Conservation (phyloP, 768 basidiomycete species). For the Phanerochaete carnosa region DNA sequence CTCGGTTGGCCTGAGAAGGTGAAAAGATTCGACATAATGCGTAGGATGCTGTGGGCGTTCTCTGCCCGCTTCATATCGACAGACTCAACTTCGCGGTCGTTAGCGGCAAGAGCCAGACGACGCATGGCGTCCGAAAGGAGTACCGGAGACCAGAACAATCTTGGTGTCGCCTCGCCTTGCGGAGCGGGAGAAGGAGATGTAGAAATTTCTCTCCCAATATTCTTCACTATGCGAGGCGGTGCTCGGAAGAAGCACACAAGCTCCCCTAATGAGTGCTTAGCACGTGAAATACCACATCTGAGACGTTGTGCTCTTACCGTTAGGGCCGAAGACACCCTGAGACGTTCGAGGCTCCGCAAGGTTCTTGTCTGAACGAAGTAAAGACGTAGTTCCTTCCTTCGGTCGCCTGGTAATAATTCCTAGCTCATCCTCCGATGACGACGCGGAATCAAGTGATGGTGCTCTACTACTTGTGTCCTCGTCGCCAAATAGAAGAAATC, state of each 20-base stretch:
- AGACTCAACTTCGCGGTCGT: constrained; percentile 42
- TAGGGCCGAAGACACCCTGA: constrained; percentile 86
- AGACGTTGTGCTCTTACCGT: constrained; percentile 49
- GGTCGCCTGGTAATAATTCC: constrained; percentile 32
- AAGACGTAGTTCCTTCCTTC: constrained; percentile 48
- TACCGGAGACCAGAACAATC: constrained; percentile 58
- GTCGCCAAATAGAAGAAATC: constrained; percentile 72
- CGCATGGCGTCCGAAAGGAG: constrained; percentile 73
- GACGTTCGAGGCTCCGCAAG: constrained; percentile 82
- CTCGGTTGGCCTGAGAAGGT: constrained; percentile 57
- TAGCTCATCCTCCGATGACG: constrained; percentile 64
- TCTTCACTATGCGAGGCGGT: constrained; percentile 68
- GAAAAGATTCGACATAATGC: constrained; percentile 75
- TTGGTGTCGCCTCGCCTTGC: constrained; percentile 23
- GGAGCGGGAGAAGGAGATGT: constrained; percentile 36
- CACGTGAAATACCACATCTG: background rate
- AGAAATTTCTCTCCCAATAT: constrained; percentile 45
- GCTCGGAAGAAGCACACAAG: constrained; percentile 84
- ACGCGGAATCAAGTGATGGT: constrained; percentile 49
- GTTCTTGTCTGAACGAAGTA: constrained; percentile 69
- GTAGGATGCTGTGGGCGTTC: constrained; percentile 57
- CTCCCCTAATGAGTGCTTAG: constrained; percentile 52
- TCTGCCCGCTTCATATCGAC: constrained; percentile 41
- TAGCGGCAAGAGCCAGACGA: constrained; percentile 58
- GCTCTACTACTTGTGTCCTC: constrained; percentile 49